Percentiles rank a stretch among this genome's conserved stretches.
Evolutionary conservation across 305 asterid species (phyloP).

Genomic region (Fraxinus xanthoxyloides): DNA sequence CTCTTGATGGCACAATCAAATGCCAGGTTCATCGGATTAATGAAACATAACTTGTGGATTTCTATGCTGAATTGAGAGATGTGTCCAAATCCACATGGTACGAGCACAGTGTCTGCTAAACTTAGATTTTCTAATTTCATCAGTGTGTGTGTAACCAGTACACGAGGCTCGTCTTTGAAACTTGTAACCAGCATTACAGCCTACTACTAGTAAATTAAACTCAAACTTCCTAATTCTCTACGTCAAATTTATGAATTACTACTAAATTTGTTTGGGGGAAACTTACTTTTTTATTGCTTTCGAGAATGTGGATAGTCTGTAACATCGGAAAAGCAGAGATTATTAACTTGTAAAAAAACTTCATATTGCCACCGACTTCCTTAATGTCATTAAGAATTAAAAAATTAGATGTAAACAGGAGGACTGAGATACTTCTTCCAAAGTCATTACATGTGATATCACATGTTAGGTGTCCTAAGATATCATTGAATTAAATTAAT

Average conservation of each 20-base stretch:
- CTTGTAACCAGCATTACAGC: neutral
- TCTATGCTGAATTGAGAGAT: neutral
- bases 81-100: neutral
- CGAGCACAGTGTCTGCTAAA: neutral
- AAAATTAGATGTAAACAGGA: neutral
- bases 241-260: neutral
- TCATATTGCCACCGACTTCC: neutral
- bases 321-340: neutral
- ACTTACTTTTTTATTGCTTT: neutral
- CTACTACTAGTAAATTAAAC: neutral
- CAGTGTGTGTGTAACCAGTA: neutral
- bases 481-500: neutral
- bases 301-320: neutral
- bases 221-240: neutral
- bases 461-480: neutral
- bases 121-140: neutral
- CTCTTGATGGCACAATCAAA: neutral
- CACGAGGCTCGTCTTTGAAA: neutral
- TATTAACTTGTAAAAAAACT: neutral
- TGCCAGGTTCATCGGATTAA: neutral
- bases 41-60: neutral
- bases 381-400: neutral
- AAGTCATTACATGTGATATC: neutral
- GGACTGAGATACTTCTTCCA: neutral
- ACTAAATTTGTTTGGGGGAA: neutral